A percentile compares a stretch with the other conserved stretches of the same genome.
phyloP scores from a whole-genome alignment of 169 alveolate genomes.

The Cryptosporidium parvum region DNA sequence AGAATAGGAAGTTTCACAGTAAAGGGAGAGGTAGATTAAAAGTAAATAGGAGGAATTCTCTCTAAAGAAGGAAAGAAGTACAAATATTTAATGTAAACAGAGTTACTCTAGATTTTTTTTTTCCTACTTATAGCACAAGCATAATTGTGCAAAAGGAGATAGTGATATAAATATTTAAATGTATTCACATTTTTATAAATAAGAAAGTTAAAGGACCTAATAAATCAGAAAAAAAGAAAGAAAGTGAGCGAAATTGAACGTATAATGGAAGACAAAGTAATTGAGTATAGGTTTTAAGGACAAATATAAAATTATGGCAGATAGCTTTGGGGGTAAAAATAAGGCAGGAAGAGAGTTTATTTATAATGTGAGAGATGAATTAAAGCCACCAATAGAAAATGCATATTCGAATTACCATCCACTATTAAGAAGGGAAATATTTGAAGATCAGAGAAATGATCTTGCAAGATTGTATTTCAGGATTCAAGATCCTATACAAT shows the following conservation, averaged over 20 bases:
- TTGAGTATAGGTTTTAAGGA: neutral
- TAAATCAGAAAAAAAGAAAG: neutral
- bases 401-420: constrained; percentile 24
- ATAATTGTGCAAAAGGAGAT: neutral
- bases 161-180: too few relatives aligned
- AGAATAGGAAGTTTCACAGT: neutral
- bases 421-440: constrained; percentile 27
- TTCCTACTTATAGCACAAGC: too few relatives aligned
- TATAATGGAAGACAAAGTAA: neutral
- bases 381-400: constrained; percentile 36
- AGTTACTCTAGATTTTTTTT: neutral
- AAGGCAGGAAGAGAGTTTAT: constrained; percentile 52
- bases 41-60: neutral
- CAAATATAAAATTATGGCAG: constrained; percentile 5
- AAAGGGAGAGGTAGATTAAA: neutral
- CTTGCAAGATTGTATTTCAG: constrained; percentile 8
- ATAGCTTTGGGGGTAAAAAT: constrained; percentile 32
- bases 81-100: neutral
- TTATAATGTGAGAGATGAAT: constrained; percentile 28
- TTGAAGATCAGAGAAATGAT: constrained; percentile 15
- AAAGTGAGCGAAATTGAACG: neutral
- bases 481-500: constrained; percentile 60
- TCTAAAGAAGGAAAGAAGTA: neutral
- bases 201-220: neutral
- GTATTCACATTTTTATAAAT: neutral